Conservation (phyloP, 164 flowering plant genomes). For the Stephania japonica region DNA sequence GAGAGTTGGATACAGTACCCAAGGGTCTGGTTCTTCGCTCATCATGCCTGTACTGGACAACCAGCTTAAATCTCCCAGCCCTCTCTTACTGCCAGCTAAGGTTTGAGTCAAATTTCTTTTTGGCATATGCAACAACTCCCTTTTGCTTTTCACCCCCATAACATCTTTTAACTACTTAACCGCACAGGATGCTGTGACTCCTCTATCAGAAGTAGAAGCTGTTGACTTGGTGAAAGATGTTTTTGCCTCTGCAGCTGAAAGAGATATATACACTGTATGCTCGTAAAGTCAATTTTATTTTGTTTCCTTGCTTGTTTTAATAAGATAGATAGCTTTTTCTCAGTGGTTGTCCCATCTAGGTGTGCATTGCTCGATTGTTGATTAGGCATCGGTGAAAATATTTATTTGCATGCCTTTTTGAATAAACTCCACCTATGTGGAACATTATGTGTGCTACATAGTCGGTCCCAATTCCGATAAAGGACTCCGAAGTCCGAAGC, state of each 20-base stretch:
- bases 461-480: no score
- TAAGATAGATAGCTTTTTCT: no score
- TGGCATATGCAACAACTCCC: not conserved
- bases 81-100: conserved; percentile 79
- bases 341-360: no score
- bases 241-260: conserved; percentile 94
- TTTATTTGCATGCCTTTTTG: no score
- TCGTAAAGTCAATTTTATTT: not conserved
- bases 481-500: no score
- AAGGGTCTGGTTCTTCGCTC: conserved; percentile 92
- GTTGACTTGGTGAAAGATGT: conserved; percentile 89
- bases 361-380: no score
- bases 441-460: no score
- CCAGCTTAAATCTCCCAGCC: conserved; percentile 95
- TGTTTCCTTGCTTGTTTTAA: not conserved
- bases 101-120: conserved; percentile 24
- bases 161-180: not conserved
- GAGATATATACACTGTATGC: conserved; percentile 93
- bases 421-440: no score
- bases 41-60: conserved; percentile 93
- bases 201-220: conserved; percentile 75
- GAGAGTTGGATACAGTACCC: conserved; percentile 90
- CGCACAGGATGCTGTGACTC: conserved; percentile 91
- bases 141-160: not conserved
- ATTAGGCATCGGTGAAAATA: no score